Base-by-base conservation (phyloP, 1,284 basidiomycete species). In the Rhodotorula sp. region DNA sequence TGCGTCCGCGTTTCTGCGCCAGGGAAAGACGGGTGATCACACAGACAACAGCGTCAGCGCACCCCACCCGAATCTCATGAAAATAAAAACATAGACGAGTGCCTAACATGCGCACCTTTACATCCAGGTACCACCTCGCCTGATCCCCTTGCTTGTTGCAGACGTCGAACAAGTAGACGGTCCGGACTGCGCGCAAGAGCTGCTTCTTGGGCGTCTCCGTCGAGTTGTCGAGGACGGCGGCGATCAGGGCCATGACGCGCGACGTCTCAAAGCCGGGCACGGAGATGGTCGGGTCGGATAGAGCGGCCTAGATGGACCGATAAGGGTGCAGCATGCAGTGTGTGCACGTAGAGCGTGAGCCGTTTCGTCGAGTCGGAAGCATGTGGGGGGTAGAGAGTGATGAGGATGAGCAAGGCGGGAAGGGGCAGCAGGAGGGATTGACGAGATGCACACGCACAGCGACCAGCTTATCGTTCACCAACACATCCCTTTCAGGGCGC, bases 221-320 rank as follows among this genome's bases (percentile, higher is more conserved):
- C 7, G 49, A 44, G 33, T 63, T 54, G n/a, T n/a, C n/a, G 18
- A 71, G 51, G 30, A 68, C 49, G 20, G 68, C 62, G 10, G 70
- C 66, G 56, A 71, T 63, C 46, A 71, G 54, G 30, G 70, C 70
- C 37, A 71, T 68, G 18, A 71, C 66, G 53, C 70, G 66, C 7
- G 66, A 68, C 2, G 60, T 44, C 29, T 71, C 70, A 44, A 71
- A 71, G 7, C 60, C 59, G 15, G 62, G 62, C n/a, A 58, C 55
- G 33, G 51, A 42, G 63, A 71, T 33, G n/a, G 67, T 49, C 17
- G 70, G 70, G 55, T 71, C 70, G 20, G 67, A 53, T 7, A 71
- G 63, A 0, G 70, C 66, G 26, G 70, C 70, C 70, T 71, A 44
- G 6, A n/a, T 2, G 10, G 3, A 4, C 1, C 24, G 37, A 42